These are phyloP conservation scores for Westerdykella sp. DNA, from an alignment of 2,329 filamentous ascomycete species.

Conservation along the genomic window DNA sequence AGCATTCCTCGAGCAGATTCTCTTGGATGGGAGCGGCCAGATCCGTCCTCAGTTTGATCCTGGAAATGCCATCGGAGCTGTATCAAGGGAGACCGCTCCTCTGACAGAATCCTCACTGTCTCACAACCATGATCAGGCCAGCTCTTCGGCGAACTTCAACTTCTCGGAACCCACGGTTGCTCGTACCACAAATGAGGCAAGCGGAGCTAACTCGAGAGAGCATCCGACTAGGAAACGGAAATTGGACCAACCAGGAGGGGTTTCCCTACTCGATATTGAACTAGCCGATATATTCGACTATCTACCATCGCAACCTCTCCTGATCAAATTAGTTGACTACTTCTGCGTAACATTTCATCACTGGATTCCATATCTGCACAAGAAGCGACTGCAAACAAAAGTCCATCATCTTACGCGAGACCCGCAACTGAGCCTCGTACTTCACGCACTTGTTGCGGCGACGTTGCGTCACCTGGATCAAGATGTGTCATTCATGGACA, in stretches of 20 bases:
- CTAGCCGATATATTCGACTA: constrained; percentile 21
- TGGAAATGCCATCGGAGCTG: constrained; percentile 1
- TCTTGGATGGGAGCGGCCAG: constrained; percentile 23
- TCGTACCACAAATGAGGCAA: neutral
- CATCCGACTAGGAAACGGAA: constrained; percentile 18
- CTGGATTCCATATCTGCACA: constrained; percentile 32
- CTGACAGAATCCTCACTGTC: neutral
- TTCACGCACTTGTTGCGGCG: constrained; percentile 26
- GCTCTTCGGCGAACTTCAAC: no score
- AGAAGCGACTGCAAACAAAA: constrained; percentile 21
- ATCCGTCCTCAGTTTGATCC: constrained; percentile 17
- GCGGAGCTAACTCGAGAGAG: neutral
- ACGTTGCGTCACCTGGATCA: constrained; percentile 25
- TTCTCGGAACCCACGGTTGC: neutral
- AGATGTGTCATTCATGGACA: constrained; percentile 17
- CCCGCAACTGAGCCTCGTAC: constrained; percentile 16
- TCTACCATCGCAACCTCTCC: constrained; percentile 20
- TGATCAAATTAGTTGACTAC: constrained; percentile 24
- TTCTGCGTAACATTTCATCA: constrained; percentile 32
- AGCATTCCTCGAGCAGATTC: constrained; percentile 28
- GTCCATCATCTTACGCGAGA: constrained; percentile 14
- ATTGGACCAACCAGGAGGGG: constrained; percentile 11
- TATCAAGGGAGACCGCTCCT: neutral
- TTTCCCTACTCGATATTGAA: constrained; percentile 15
- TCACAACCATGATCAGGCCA: no score